Percentiles rank a stretch among this genome's conserved stretches.
Conservation (phyloP, 768 basidiomycete species). For the Collybia mongolica region DNA sequence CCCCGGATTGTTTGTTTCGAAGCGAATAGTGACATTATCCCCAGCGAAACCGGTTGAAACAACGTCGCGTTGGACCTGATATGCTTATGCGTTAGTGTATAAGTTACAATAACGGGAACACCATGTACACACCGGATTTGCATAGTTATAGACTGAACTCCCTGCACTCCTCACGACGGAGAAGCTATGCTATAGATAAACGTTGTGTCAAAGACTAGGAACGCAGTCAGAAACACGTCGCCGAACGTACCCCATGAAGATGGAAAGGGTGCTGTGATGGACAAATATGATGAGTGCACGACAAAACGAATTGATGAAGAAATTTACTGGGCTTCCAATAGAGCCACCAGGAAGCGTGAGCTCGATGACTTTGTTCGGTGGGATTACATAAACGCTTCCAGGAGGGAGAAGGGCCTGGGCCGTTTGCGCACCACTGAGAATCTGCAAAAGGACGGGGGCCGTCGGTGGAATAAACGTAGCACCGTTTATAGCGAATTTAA, state of each 20-base stretch:
- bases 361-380: slow-evolving; percentile 35
- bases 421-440: slow-evolving; percentile 32
- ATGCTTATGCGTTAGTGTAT: no score
- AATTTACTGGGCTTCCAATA: slow-evolving; percentile 23
- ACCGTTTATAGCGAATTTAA: slow-evolving; percentile 27
- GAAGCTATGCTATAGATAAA: slow-evolving; percentile 29
- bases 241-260: slow-evolving; percentile 31
- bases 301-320: background rate
- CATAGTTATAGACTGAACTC: slow-evolving; percentile 29
- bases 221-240: background rate
- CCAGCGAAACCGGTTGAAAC: slow-evolving; percentile 37
- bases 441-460: slow-evolving; percentile 38
- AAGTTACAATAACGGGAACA: background rate
- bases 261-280: slow-evolving; percentile 36
- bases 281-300: background rate
- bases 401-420: slow-evolving; percentile 26
- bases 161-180: slow-evolving; percentile 32
- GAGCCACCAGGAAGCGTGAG: slow-evolving; percentile 28
- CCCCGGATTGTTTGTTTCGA: slow-evolving; percentile 67
- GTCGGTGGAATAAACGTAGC: slow-evolving; percentile 24
- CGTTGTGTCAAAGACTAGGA: background rate
- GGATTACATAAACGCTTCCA: slow-evolving; percentile 32
- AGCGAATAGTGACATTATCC: slow-evolving; percentile 56
- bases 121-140: slow-evolving; percentile 41
- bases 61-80: slow-evolving; percentile 45